phyloP scores from a whole-genome alignment of 208 protist genomes.

The Leishmania major region DNA sequence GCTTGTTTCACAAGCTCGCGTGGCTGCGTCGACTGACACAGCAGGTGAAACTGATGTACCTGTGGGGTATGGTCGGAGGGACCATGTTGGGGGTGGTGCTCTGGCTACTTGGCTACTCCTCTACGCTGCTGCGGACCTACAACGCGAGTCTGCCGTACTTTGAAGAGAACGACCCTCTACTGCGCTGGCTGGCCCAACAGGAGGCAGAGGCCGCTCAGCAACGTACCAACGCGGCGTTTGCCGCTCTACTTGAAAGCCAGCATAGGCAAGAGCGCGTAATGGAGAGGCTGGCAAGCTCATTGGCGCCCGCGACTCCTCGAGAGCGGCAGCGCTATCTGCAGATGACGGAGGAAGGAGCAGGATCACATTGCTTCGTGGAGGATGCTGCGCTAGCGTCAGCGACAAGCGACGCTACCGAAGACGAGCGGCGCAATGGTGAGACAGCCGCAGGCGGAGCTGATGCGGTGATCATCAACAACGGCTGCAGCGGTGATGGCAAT shows the following conservation, averaged over 20 bases:
- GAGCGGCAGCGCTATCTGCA: neutral
- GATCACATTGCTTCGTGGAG: neutral
- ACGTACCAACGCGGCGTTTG: neutral
- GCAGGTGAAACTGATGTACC: constrained; percentile 22
- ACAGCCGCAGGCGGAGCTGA: neutral
- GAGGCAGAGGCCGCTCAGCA: neutral
- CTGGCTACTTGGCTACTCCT: constrained; percentile 19
- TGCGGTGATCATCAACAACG: neutral
- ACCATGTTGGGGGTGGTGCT: constrained; percentile 24
- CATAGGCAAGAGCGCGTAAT: neutral
- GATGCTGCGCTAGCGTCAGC: neutral
- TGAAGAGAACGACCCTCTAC: constrained; percentile 3
- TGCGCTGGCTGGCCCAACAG: constrained; percentile 9
- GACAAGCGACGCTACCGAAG: neutral
- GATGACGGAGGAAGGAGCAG: neutral
- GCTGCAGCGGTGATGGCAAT: neutral
- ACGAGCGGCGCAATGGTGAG: neutral
- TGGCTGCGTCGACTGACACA: constrained; percentile 4
- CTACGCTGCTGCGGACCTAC: constrained; percentile 15
- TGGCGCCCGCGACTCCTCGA: neutral
- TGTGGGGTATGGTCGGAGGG: constrained; percentile 23
- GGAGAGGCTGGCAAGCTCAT: constrained; percentile 3
- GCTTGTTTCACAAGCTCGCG: neutral
- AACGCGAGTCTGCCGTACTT: constrained; percentile 13
- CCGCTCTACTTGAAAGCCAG: constrained; percentile 1